Base-by-base conservation (phyloP, 306 rosid species). In the Castanea crenata region DNA sequence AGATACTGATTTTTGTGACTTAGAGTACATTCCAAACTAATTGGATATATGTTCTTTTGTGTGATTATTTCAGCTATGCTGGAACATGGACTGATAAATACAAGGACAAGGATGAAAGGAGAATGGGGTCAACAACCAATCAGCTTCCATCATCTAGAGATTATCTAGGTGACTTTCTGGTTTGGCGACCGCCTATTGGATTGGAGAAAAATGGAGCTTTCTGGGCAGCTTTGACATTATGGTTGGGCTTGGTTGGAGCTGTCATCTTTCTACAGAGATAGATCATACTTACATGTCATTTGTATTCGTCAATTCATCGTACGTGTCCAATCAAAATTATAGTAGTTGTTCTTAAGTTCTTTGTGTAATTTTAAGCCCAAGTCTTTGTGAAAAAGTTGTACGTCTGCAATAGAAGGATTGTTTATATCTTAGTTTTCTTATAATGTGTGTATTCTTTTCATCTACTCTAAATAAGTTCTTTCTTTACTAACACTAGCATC, bases 171-270 rank as follows among this genome's bases (percentile, higher is more conserved):
- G 97, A 95, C 88, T 89, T 90, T 56, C 91, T 95, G 80, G 92
- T 91, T 34, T 95, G 98, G 98, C 89, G 90, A 75, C 99, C 98
- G 54, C 99, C 99, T 0, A 67, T 73, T 21, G 97, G 93, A 27
- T 77, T 92, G 79, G 93, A 84, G 81, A 86, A 91, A 75, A 91
- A 32, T 80, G 88, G 55, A 83, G 86, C 88, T 76, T 90, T 95
- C 80, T 95, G 99, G 99, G 80, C 90, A 44, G 94, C 91, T 64
- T 87, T 95, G 84, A 88, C 94, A 52, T 6, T 95, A 67, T 95
- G 99, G 97, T n/a, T 95, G 85, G 96, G 92, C 75, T 81, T 95
- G 83, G 97, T 93, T 80, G 99, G 97, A 80, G 91, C 97, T 62
- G 93, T 94, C 44, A 83, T 94, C 78, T 29, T 90, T 79, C 87